Evolutionary conservation across 352 stramenopile genomes (phyloP).

Genomic region (Globisporangium cylindrosporum): DNA sequence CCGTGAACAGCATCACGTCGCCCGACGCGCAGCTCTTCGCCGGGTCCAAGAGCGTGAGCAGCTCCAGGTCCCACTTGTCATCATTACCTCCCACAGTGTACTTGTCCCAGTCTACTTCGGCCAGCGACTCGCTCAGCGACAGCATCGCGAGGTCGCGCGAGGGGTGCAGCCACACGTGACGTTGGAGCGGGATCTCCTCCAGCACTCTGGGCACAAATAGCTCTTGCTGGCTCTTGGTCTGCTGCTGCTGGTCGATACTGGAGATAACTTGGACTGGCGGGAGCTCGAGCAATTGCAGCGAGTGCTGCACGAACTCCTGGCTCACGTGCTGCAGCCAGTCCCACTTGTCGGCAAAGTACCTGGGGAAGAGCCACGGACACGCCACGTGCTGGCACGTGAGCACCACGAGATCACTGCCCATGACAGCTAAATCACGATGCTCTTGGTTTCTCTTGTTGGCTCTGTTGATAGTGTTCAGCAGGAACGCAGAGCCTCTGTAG

Average conservation of each 20-base stretch:
- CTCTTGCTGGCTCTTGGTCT: background rate
- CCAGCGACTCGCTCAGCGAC: conserved; percentile 33
- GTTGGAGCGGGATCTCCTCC: conserved; percentile 49
- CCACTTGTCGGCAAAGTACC: conserved; percentile 76
- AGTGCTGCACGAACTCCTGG: conserved; percentile 70
- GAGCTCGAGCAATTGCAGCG: conserved; percentile 55
- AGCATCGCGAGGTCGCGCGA: conserved; percentile 62
- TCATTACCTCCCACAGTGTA: background rate
- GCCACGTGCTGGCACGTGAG: conserved; percentile 82
- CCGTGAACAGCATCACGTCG: conserved; percentile 47
- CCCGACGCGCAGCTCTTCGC: conserved; percentile 23
- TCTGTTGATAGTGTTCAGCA: conserved; percentile 26
- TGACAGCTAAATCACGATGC: background rate
- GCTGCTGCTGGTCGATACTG: background rate
- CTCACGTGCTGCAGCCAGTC: conserved; percentile 82
- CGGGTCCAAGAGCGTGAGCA: conserved; percentile 29
- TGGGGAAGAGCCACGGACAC: conserved; percentile 76
- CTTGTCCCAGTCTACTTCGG: conserved; percentile 21
- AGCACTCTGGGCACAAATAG: conserved; percentile 35
- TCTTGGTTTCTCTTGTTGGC: background rate
- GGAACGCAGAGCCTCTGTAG: conserved; percentile 59
- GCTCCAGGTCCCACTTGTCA: conserved; percentile 31
- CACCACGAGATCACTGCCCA: conserved; percentile 23
- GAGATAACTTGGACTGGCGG: conserved; percentile 5
- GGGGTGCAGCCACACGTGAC: conserved; percentile 51